phyloP scores from a whole-genome alignment of 2,329 filamentous ascomycete genomes.

The Neonectria hederae region DNA sequence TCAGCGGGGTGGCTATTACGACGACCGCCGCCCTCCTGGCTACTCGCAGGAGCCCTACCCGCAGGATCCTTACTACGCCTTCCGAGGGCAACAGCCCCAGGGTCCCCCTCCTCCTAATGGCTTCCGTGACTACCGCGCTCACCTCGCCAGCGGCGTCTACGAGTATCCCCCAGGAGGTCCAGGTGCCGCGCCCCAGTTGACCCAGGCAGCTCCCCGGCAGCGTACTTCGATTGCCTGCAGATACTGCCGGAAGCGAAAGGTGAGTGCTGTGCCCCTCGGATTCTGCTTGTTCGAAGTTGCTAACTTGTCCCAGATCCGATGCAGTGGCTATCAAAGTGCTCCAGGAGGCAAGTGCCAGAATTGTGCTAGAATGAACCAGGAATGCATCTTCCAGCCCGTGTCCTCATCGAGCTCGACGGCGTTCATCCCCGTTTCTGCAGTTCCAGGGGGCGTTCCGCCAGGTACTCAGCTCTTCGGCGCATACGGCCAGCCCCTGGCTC shows the following conservation, averaged over 20 bases:
- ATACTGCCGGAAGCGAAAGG: conserved; percentile 70
- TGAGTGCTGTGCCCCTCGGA: conserved; percentile 39
- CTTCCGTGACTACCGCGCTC: conserved; percentile 42
- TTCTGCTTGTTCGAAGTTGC: not conserved
- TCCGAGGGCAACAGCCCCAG: conserved; percentile 41
- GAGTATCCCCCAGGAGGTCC: conserved; percentile 48
- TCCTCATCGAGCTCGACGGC: conserved; percentile 65
- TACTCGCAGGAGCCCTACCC: conserved; percentile 49
- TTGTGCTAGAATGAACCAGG: conserved; percentile 69
- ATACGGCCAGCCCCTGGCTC: conserved; percentile 65
- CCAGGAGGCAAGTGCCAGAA: conserved; percentile 69
- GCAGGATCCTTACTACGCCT: conserved; percentile 48
- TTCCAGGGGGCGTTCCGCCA: conserved; percentile 66
- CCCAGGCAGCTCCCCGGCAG: conserved; percentile 65
- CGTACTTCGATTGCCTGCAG: conserved; percentile 68
- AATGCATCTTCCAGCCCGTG: conserved; percentile 69
- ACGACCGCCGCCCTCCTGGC: conserved; percentile 47
- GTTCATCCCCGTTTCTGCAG: conserved; percentile 67
- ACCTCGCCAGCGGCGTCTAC: conserved; percentile 43
- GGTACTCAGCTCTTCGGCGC: conserved; percentile 66
- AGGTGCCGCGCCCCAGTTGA: conserved; percentile 50
- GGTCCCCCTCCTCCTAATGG: conserved; percentile 45
- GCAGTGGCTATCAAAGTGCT: conserved; percentile 68
- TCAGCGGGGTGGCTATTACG: conserved; percentile 51
- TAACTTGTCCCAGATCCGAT: conserved; percentile 60